Base-by-base conservation (phyloP, 164 flowering plant species). In the Sextonia rubra region DNA sequence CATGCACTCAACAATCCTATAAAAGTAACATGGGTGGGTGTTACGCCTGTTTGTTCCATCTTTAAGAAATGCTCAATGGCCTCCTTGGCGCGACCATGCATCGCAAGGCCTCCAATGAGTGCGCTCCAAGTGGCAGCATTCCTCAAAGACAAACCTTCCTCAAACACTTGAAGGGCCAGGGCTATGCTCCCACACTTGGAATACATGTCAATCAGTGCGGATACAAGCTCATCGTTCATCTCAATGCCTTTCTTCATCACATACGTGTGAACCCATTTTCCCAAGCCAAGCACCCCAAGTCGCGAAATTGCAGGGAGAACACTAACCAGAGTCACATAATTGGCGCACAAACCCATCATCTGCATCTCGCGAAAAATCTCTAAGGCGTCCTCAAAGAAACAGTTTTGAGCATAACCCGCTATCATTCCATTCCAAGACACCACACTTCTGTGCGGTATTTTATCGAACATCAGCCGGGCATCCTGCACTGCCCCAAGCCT, bases 401-500 rank as follows among this genome's bases (percentile, higher is more conserved):
- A 88, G 69, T 85, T 80, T 58, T 86, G 89, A 1, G 85, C 86
- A 74, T 83, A 91, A 60, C 92, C 90, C 14, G 85, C 78, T 58
- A 91, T 86, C 80, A 91, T 83, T 68, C 78, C 84, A 77, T 87
- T 88, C 92, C 94, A 91, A 3, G 94, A 88, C 37, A 88, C 89
- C 55, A 88, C 84, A 76, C 86, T 87, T 81, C 83, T 82, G 25
- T 74, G 72, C 24, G 86, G 86, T 89, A 89, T 89, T 72, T 68
- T 26, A 64, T 85, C 85, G 66, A 89, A 89, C 83, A 86, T n/a
- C 20, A 73, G 18, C 77, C 80, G 71, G 3, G 90, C 87, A 71
- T 73, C 68, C 1, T 23, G 48, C 27, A 82, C 29, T n/a, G 83
- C 81, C n/a, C 88, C 85, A 52, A 73, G 12, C 74, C 83, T 73